Evolutionary conservation across 306 rosid genomes (phyloP), one percentile per base, ranked within the genome.

Genomic region (Citrullus mucosospermus): DNA sequence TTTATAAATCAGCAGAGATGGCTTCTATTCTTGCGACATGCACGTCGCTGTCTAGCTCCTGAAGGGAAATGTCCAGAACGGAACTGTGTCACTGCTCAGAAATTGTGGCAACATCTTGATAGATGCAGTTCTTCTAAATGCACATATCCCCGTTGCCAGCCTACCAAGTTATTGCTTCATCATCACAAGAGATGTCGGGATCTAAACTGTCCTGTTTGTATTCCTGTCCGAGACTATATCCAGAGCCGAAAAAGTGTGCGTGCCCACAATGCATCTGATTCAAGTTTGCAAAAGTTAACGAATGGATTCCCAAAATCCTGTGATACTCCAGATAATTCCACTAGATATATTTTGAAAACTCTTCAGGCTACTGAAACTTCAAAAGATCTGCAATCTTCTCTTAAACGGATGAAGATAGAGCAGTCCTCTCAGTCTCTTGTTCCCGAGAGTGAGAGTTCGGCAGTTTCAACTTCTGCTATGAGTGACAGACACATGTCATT

Each of bases 1-100:
- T 91, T 83, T 70, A 75, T 79, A 80, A 90, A 91, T 85, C 99
- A 96, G 80, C 98, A 88, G 80, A 90, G 84, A 80, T 96, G 99
- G 99, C 97, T 96, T 85, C 80, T 96, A 81, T 96, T 96, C 86
- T 82, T 96, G 70, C 83, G 86, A 60, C 99, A 96, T 86, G 99
- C 99, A 25, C 90, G 93, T 54, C 80, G 87, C 5, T 96, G 99
- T 80, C 38, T 83, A 55, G 90, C 91, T 57, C 91, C 93, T 8
- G 90, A 96, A 87, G 99, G 99, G 61, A 86, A 80, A 85, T 96
- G 99, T 85, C 87, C 56, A 41, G 93, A 88, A 80, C 86, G 53
- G 78, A 61, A 61, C 79, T 96, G 99, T 85, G 32, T 87, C 34
- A 79, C 16, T 81, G 93, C 86, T 44, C 96, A 90, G 75, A 88